Percentiles rank a stretch among this genome's conserved stretches.
These are phyloP conservation scores for Suhomyces kunorum DNA, from an alignment of 1,139 yeast genomes.

Conservation along the genomic window DNA sequence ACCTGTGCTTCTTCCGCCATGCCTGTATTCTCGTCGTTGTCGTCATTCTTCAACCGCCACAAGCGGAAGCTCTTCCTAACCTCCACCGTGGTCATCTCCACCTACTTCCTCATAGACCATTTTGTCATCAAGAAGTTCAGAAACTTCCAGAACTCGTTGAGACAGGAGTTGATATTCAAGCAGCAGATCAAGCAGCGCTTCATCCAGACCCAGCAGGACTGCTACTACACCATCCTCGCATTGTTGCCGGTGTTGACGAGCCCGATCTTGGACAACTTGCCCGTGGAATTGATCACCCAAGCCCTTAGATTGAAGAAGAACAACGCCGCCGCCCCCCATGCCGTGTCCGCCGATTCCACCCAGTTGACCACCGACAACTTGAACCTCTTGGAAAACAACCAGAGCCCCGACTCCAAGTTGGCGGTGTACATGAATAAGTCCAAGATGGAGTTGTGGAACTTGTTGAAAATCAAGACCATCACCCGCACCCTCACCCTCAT, in stretches of 20 bases:
- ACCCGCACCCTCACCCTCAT: constrained; percentile 72
- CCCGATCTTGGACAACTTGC: constrained; percentile 62
- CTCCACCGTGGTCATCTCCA: constrained; percentile 57
- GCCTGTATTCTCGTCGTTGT: constrained; percentile 55
- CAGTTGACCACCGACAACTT: constrained; percentile 44
- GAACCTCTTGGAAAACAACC: constrained; percentile 34
- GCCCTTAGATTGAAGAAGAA: constrained; percentile 65
- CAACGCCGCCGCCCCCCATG: constrained; percentile 22
- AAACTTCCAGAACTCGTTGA: constrained; percentile 66
- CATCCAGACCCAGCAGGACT: constrained; percentile 90
- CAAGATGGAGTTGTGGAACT: constrained; percentile 83
- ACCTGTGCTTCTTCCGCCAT: constrained; percentile 19
- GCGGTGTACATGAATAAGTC: constrained; percentile 43
- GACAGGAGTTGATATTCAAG: constrained; percentile 74
- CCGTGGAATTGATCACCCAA: constrained; percentile 73
- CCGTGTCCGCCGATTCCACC: constrained; percentile 16
- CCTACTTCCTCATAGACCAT: constrained; percentile 58
- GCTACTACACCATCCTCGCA: constrained; percentile 80
- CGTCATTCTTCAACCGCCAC: constrained; percentile 62
- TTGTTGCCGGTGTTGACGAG: constrained; percentile 74
- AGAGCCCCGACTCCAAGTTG: constrained; percentile 28
- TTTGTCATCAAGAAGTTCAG: constrained; percentile 59
- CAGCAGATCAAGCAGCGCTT: constrained; percentile 72
- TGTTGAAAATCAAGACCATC: constrained; percentile 72
- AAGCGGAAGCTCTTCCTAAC: constrained; percentile 59